Conservation (phyloP, 495 filamentous ascomycete genomes). For the Penicillium herquei region DNA sequence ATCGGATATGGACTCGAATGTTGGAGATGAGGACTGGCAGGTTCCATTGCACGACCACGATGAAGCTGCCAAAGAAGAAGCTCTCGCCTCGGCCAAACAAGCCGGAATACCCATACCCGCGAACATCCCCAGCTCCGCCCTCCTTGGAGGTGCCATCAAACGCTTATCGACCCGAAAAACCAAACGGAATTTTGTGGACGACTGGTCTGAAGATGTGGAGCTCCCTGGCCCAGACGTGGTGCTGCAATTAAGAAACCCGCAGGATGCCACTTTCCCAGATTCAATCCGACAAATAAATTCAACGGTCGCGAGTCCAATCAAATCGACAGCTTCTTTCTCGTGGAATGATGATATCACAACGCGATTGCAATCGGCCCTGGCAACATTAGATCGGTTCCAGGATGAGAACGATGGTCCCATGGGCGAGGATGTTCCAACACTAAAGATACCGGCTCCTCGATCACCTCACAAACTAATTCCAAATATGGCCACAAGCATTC, state of each 20-base stretch:
- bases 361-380: slow-evolving; percentile 24
- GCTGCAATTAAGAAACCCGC: slow-evolving; percentile 62
- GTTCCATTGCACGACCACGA: slow-evolving; percentile 75
- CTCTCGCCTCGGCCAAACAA: slow-evolving; percentile 79
- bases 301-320: slow-evolving; percentile 40
- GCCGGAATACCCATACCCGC: slow-evolving; percentile 90
- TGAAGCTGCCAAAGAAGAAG: slow-evolving; percentile 73
- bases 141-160: slow-evolving; percentile 93
- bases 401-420: slow-evolving; percentile 61
- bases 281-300: slow-evolving; percentile 61
- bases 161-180: slow-evolving; percentile 78
- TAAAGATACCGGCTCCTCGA: slow-evolving; percentile 64
- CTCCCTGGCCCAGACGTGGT: slow-evolving; percentile 61
- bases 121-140: slow-evolving; percentile 88
- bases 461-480: slow-evolving; percentile 44
- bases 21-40: slow-evolving; percentile 81
- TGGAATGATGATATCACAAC: slow-evolving; percentile 30
- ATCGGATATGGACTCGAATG: slow-evolving; percentile 74
- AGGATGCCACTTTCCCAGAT: slow-evolving; percentile 63
- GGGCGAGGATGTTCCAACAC: slow-evolving; percentile 64
- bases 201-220: slow-evolving; percentile 91
- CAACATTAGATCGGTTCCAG: slow-evolving; percentile 56
- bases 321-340: slow-evolving; percentile 31
- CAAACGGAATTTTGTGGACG: slow-evolving; percentile 73
- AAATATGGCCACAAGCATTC: neutral